Evolutionary conservation across 2,329 filamentous ascomycete genomes (phyloP).

Genomic region (Corinectria fuckeliana): DNA sequence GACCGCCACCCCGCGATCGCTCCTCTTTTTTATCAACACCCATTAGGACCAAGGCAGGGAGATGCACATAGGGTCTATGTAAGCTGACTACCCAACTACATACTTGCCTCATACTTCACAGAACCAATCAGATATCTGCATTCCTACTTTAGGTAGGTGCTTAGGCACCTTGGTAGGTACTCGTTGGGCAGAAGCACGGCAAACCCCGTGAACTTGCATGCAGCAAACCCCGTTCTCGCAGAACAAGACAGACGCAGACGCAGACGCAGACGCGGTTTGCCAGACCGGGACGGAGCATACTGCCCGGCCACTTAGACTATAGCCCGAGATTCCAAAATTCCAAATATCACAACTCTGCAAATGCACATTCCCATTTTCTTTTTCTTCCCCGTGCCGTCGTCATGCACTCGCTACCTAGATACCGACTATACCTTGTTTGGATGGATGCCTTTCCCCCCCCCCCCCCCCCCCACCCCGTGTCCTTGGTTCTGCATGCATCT

Average conservation of each 20-base stretch:
- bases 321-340: neutral
- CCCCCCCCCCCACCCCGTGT: neutral
- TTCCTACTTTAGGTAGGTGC: no score
- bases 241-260: no score
- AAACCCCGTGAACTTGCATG: no score
- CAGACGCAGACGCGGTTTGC: neutral
- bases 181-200: no score
- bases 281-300: neutral
- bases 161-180: no score
- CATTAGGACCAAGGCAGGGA: neutral
- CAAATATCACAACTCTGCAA: neutral
- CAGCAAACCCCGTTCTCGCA: no score
- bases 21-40: neutral
- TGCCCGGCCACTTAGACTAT: neutral
- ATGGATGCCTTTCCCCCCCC: neutral
- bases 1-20: slow-evolving; percentile 1
- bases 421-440: neutral
- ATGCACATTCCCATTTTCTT: neutral
- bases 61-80: neutral
- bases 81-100: no score
- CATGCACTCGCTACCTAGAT: neutral
- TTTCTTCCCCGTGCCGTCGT: neutral
- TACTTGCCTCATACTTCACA: no score
- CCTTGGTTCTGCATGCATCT: neutral
- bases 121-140: no score